Percentiles rank a stretch among this genome's conserved stretches.
Evolutionary conservation across 495 filamentous ascomycete species (phyloP).

Genomic region (Penicillium ochrochloron): DNA sequence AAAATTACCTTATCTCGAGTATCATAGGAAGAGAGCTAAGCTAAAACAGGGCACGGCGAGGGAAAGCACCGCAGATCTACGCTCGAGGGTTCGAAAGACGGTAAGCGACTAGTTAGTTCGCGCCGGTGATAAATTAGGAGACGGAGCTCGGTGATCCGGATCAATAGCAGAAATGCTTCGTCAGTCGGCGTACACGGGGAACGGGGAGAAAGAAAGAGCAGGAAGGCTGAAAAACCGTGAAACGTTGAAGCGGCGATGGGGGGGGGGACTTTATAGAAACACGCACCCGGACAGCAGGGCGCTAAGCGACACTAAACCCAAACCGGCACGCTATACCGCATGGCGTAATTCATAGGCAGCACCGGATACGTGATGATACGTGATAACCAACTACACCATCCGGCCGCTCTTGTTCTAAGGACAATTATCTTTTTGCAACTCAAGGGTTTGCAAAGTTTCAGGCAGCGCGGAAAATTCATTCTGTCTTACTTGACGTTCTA

Average conservation of each 20-base stretch:
- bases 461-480: no score
- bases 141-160: constrained; percentile 20
- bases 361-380: no score
- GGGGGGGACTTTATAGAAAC: constrained; percentile 19
- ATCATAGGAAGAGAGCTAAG: constrained; percentile 3
- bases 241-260: constrained; percentile 13
- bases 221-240: constrained; percentile 11
- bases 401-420: no score
- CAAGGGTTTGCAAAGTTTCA: no score
- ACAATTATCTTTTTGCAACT: no score
- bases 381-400: no score
- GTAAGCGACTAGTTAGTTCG: no score
- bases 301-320: neutral
- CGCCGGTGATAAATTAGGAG: neutral
- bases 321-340: constrained; percentile 13
- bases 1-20: neutral
- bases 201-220: constrained; percentile 12
- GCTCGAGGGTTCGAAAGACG: no score
- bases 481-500: no score
- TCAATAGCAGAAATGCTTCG: constrained; percentile 17
- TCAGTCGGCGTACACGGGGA: neutral
- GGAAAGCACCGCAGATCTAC: no score
- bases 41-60: neutral
- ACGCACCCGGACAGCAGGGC: constrained; percentile 4
- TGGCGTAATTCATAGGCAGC: neutral